Evolutionary conservation across 2,329 filamentous ascomycete species (phyloP), one percentile per base, ranked within the genome.

Genomic region (Microsporum ferrugineum): DNA sequence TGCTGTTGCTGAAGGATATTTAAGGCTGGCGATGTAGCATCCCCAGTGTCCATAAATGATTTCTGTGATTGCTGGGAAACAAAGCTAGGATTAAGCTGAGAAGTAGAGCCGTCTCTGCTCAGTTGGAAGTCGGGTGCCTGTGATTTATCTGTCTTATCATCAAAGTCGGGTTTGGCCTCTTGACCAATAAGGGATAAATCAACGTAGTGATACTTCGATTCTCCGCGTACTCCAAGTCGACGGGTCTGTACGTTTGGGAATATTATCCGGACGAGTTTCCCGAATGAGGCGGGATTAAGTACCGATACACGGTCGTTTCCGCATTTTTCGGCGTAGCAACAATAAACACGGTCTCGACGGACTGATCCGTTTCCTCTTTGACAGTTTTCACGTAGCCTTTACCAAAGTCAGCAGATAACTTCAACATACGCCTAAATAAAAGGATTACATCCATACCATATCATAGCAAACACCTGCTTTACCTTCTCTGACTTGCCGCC

Each of bases 191-290:
- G 73, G 1, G 76, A 77, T 62, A 80, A 68, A 65, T 80, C 78
- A 56, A 80, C 78, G 63, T 99, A 99, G 74, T 99, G 94, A 73
- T 99, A 99, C 72, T 99, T 99, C 12, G 94, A 99, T 76, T 97
- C 92, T 65, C 94, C 94, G 59, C 94, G 85, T 55, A 97, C 91
- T 64, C 94, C 94, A 10, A 99, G 80, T 65, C 94, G 84, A 62
- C 94, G 83, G 36, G 94, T 99, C 75, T 95, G 92, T 27, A 99
- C 86, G 47, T 91, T 92, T 0, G 94, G 92, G 68, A 97, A 99
- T 58, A 99, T 88, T 43, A 99, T 92, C 36, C 94, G 86, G 38
- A 99, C 94, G 49, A 99, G 83, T 75, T 99, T 99, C 61, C 94
- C 94, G 75, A 99, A 99, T 33, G 92, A 97, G 7, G 94, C 94